Evolutionary conservation across 2,329 filamentous ascomycete species (phyloP).

Genomic region (Fusarium miscanthi): DNA sequence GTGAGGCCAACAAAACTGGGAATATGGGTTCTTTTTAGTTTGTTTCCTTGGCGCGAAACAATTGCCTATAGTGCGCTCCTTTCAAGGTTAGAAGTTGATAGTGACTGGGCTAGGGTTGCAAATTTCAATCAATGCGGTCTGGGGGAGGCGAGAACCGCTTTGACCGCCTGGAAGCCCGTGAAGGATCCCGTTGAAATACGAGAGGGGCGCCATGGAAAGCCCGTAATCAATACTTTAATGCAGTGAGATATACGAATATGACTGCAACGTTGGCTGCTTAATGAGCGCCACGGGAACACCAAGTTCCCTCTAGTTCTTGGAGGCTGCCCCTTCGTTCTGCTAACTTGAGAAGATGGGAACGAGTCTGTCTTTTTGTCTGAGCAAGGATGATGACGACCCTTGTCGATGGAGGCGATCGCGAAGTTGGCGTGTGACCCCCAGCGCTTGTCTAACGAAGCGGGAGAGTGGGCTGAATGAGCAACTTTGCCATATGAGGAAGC

Average conservation of each 20-base stretch:
- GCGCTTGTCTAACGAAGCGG: conserved; percentile 34
- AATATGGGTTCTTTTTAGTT: conserved; percentile 31
- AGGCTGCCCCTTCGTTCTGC: not conserved
- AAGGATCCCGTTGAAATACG: conserved; percentile 38
- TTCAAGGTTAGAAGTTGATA: conserved; percentile 32
- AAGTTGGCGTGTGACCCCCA: conserved; percentile 40
- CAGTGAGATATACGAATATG: conserved; percentile 23
- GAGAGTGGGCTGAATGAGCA: conserved; percentile 29
- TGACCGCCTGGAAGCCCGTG: conserved; percentile 44
- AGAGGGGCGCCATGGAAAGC: conserved; percentile 33
- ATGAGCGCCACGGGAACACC: conserved; percentile 1
- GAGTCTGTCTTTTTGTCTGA: not conserved
- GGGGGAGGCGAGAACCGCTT: conserved; percentile 38
- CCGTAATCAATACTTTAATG: conserved; percentile 39
- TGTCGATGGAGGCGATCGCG: conserved; percentile 27
- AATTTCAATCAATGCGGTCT: conserved; percentile 40
- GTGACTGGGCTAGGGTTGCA: conserved; percentile 31
- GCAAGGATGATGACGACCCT: conserved; percentile 37
- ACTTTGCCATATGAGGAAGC: conserved; percentile 40
- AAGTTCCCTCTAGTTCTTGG: conserved; percentile 28
- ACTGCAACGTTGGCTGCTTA: conserved; percentile 9
- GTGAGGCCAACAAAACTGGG: conserved; percentile 21
- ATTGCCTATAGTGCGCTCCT: conserved; percentile 31
- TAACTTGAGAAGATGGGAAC: conserved; percentile 1
- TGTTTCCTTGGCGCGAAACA: conserved; percentile 36